Conservation (phyloP, 371 early-diverging fungal species). For the Zychaea mexicana region DNA sequence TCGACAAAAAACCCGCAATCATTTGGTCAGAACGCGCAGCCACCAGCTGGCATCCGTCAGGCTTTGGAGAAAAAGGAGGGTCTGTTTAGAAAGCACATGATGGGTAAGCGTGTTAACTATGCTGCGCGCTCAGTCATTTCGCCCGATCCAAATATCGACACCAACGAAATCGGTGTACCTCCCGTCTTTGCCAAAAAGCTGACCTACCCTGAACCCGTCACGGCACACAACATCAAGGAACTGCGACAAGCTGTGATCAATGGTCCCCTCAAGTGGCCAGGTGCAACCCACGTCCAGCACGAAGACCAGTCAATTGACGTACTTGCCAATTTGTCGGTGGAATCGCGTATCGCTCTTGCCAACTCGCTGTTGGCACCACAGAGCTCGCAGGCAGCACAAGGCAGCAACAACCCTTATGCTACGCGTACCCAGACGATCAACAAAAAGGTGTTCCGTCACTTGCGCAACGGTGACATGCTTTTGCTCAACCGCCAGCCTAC, state of each 20-base stretch:
- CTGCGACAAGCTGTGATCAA: constrained; percentile 96
- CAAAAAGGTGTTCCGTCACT: constrained; percentile 97
- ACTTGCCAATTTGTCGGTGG: constrained; percentile 76
- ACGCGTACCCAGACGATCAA: constrained; percentile 72
- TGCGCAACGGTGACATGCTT: constrained; percentile 97
- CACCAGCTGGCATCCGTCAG: constrained; percentile 93
- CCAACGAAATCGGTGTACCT: constrained; percentile 98
- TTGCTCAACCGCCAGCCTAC: constrained; percentile 99
- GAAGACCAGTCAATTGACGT: constrained; percentile 92
- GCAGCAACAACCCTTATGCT: constrained; percentile 55
- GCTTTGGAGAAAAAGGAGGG: constrained; percentile 99
- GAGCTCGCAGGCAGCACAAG: constrained; percentile 51
- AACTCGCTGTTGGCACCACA: constrained; percentile 93
- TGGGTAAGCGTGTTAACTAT: constrained; percentile 99
- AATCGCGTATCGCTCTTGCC: constrained; percentile 94
- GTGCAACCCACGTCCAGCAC: constrained; percentile 93
- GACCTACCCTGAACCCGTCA: constrained; percentile 99
- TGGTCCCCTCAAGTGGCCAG: constrained; percentile 98
- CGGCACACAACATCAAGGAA: constrained; percentile 91
- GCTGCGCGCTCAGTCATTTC: constrained; percentile 99
- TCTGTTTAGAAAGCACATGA: constrained; percentile 99
- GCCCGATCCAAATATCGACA: constrained; percentile 99
- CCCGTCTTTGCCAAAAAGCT: constrained; percentile 96
- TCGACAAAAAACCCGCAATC: constrained; percentile 76
- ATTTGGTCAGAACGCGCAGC: constrained; percentile 54